Evolutionary conservation across 2,329 filamentous ascomycete genomes (phyloP).

Genomic region (Arthroderma uncinatum): DNA sequence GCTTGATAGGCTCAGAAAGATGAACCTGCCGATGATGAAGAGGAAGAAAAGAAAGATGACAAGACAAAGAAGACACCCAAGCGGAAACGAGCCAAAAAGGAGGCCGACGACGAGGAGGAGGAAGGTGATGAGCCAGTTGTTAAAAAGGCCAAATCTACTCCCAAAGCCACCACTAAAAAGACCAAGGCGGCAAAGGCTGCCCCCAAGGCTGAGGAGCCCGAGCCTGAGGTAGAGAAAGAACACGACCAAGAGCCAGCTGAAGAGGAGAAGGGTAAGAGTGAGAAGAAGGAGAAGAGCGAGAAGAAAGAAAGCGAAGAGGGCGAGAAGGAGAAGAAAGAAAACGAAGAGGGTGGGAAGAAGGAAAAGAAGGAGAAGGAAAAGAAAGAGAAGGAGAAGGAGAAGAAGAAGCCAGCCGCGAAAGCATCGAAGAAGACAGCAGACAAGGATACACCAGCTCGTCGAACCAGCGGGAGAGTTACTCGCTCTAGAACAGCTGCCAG

Average conservation of each 20-base stretch:
- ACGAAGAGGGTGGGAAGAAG: constrained; percentile 12
- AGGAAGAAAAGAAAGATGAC: constrained; percentile 20
- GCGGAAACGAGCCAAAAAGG: constrained; percentile 26
- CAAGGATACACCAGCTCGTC: constrained; percentile 1
- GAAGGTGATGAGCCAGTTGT: constrained; percentile 14
- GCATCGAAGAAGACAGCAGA: neutral
- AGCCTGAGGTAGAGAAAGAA: constrained; percentile 9
- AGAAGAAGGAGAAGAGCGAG: constrained; percentile 2
- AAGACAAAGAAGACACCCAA: constrained; percentile 26
- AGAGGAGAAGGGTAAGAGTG: constrained; percentile 10
- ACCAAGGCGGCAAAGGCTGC: constrained; percentile 6
- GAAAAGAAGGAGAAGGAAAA: constrained; percentile 16
- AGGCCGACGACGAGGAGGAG: constrained; percentile 12
- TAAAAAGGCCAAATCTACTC: constrained; percentile 15
- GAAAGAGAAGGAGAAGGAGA: constrained; percentile 10
- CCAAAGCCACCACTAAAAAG: constrained; percentile 6
- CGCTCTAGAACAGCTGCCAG: neutral
- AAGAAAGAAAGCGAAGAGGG: constrained; percentile 13
- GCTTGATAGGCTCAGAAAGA: neutral
- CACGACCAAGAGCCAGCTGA: neutral
- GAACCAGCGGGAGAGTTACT: neutral
- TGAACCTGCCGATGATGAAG: constrained; percentile 1
- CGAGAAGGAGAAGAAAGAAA: constrained; percentile 12
- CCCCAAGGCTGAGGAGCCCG: constrained; percentile 7
- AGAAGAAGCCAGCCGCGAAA: constrained; percentile 16